These are phyloP conservation scores for Phytopythium vexans DNA, from an alignment of 352 stramenopile species.

Conservation along the genomic window DNA sequence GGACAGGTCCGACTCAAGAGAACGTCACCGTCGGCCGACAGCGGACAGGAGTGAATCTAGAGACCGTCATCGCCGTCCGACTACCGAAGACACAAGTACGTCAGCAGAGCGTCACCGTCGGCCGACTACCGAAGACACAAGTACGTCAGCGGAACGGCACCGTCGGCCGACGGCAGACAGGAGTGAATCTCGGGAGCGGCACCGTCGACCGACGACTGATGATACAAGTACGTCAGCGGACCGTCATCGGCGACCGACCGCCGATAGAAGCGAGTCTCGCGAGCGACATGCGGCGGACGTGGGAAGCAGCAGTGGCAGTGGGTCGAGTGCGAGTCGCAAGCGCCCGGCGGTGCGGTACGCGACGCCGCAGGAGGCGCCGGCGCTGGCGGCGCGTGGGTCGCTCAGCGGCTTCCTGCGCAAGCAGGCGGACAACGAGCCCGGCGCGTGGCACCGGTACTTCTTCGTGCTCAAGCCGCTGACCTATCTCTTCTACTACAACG, in stretches of 20 bases:
- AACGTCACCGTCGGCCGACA: not conserved
- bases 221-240: conserved; percentile 3
- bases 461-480: conserved; percentile 75
- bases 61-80: too few relatives aligned
- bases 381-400: conserved; percentile 43
- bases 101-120: too few relatives aligned
- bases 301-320: conserved; percentile 6
- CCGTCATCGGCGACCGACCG: too few relatives aligned
- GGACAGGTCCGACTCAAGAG: not conserved
- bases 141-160: too few relatives aligned
- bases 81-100: too few relatives aligned
- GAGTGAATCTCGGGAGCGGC: not conserved
- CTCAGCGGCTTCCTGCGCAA: conserved; percentile 66
- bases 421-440: conserved; percentile 76
- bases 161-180: not conserved
- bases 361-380: conserved; percentile 35
- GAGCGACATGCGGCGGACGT: not conserved
- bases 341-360: conserved; percentile 56
- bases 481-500: conserved; percentile 86
- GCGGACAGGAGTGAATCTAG: too few relatives aligned
- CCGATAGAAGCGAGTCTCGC: too few relatives aligned
- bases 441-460: conserved; percentile 77
- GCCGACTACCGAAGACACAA: too few relatives aligned
- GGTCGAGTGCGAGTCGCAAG: conserved; percentile 23
- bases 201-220: not conserved